These are phyloP conservation scores for Yamadazyma siamensis DNA, from an alignment of 1,139 yeast species.

Conservation along the genomic window DNA sequence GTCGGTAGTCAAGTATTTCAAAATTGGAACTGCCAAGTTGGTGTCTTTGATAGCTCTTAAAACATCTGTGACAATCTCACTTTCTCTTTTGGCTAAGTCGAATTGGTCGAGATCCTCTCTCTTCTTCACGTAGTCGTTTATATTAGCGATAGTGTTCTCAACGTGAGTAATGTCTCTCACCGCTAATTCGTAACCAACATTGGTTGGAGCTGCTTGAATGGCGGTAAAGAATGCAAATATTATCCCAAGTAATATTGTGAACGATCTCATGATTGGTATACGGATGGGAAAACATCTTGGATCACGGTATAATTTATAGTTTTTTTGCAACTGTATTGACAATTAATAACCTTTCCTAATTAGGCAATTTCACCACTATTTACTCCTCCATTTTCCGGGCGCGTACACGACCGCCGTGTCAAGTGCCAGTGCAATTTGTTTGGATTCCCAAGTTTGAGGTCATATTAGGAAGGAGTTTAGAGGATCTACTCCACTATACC, in stretches of 20 bases:
- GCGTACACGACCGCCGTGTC: not conserved
- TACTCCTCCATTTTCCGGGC: not conserved
- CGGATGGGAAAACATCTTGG: not conserved
- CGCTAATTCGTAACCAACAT: conserved; percentile 19
- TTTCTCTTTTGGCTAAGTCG: conserved; percentile 35
- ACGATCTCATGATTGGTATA: conserved; percentile 25
- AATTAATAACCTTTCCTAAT: conserved; percentile 13
- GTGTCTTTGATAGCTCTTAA: conserved; percentile 38
- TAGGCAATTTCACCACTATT: conserved; percentile 10
- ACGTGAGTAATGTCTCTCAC: conserved; percentile 30
- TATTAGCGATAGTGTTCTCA: conserved; percentile 25
- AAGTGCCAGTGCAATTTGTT: no score
- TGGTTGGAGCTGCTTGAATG: conserved; percentile 35
- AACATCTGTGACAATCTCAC: conserved; percentile 41
- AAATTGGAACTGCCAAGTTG: conserved; percentile 37
- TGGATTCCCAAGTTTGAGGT: no score
- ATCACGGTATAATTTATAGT: not conserved
- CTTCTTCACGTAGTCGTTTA: conserved; percentile 28
- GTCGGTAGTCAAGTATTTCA: conserved; percentile 32
- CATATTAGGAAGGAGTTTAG: no score
- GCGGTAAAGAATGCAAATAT: conserved; percentile 30
- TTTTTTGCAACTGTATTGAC: conserved; percentile 1
- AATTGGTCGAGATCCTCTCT: conserved; percentile 18
- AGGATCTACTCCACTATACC: no score
- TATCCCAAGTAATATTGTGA: conserved; percentile 25